Conservation (phyloP, 352 stramenopile species). For the Globisporangium iwayamae region DNA sequence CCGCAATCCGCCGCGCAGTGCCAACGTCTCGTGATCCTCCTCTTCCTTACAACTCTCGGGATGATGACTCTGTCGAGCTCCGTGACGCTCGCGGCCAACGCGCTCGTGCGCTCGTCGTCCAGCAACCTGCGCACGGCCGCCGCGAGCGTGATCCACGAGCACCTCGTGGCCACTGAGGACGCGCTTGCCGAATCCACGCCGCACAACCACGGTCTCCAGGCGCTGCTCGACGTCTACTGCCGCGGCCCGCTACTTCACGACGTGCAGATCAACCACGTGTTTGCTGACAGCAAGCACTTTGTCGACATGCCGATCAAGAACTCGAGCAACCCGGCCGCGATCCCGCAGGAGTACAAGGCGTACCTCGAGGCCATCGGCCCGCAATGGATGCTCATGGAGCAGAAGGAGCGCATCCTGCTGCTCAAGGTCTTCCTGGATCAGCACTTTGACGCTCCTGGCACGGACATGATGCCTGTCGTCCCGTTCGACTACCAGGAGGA, state of each 20-base stretch:
- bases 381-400: slow-evolving; percentile 16
- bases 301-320: slow-evolving; percentile 85
- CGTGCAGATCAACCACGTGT: slow-evolving; percentile 63
- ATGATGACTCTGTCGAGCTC: slow-evolving; percentile 9
- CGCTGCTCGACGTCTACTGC: slow-evolving; percentile 38
- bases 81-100: slow-evolving; percentile 1
- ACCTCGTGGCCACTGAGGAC: slow-evolving; percentile 5
- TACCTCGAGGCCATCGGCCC: slow-evolving; percentile 29
- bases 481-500: slow-evolving; percentile 42
- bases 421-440: slow-evolving; percentile 50
- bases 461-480: slow-evolving; percentile 35
- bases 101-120: slow-evolving; percentile 7
- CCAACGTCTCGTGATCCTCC: slow-evolving; percentile 5
- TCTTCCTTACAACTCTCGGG: background rate
- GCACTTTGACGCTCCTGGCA: slow-evolving; percentile 61
- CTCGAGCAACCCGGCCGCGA: slow-evolving; percentile 25
- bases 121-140: slow-evolving; percentile 7
- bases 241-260: slow-evolving; percentile 48
- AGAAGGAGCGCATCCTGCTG: slow-evolving; percentile 22
- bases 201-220: slow-evolving; percentile 3
- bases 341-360: slow-evolving; percentile 24
- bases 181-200: background rate
- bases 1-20: slow-evolving; percentile 3
- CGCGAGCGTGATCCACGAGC: background rate
- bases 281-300: slow-evolving; percentile 87